Base-by-base conservation (phyloP, 257 asterid species). In the Striga asiatica region DNA sequence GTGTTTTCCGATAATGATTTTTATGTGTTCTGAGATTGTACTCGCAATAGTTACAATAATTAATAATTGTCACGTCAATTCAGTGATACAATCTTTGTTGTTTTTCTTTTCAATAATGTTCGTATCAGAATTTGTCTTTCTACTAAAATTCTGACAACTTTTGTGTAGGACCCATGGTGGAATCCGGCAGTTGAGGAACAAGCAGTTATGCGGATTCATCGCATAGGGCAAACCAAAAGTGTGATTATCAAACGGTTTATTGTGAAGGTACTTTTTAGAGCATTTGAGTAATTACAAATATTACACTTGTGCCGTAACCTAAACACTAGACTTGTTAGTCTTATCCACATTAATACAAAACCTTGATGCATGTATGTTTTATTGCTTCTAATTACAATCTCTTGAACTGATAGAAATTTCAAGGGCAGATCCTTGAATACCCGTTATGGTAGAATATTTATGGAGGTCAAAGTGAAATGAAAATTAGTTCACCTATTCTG, bases 101-200 rank as follows among this genome's bases (percentile, higher is more conserved):
- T 52, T 27, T 37, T 49, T 18, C n/a, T n/a, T n/a, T n/a, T n/a
- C n/a, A n/a, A n/a, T n/a, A 31, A 52, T 47, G 34, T 47, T 19
- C 54, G 54, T 50, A 53, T 22, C 10, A 32, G 41, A 25, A 8
- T 11, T 43, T 47, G 27, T 38, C 32, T 52, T 37, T 56, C 13
- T 21, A 27, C 22, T 54, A 35, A 54, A 38, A 28, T 35, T 32
- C 28, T 18, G 10, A 9, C 17, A 20, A 54, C 50, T 14, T 50
- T 14, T 24, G 21, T 63, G 67, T 72, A 89, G 98, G 98, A 91
- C 76, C 98, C 98, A 2, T 91, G 97, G 98, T 91, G 98, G 98
- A 91, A 91, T 76, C 95, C 97, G 22, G 98, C 98, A 48, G 98
- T 91, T 23, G 98, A 91, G 76, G 98, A 91, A 49, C 98, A 91